Evolutionary conservation across 306 rosid species (phyloP).

Genomic region (Citrullus amarus): DNA sequence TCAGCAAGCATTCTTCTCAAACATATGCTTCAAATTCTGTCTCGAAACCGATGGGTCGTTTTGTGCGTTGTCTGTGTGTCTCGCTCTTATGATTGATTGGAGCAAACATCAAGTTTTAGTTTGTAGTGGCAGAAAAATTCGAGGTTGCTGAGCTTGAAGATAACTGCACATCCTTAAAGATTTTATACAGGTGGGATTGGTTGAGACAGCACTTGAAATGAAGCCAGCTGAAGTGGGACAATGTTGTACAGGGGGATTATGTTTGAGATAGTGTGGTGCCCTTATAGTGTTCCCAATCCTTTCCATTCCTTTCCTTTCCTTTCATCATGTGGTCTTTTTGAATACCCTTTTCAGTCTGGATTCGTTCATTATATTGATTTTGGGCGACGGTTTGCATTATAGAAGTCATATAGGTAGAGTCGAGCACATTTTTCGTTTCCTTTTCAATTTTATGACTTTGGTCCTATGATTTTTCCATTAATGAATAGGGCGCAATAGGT

Average conservation of each 20-base stretch:
- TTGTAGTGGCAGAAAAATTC: not conserved
- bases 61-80: slow-evolving; percentile 19
- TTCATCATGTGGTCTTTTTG: not conserved
- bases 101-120: slow-evolving; percentile 1
- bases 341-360: not conserved
- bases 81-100: not conserved
- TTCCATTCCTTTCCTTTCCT: not conserved
- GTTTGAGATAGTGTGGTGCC: slow-evolving; percentile 8
- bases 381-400: not conserved
- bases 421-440: not conserved
- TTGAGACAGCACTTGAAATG: slow-evolving; percentile 24
- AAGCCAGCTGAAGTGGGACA: slow-evolving; percentile 19
- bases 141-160: slow-evolving; percentile 22
- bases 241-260: slow-evolving; percentile 66
- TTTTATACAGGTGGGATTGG: slow-evolving; percentile 18
- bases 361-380: not conserved
- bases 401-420: not conserved
- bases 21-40: slow-evolving; percentile 19
- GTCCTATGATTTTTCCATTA: slow-evolving; percentile 5
- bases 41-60: slow-evolving; percentile 22
- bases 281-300: not conserved
- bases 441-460: slow-evolving; percentile 21
- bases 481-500: slow-evolving; percentile 19
- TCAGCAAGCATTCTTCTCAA: slow-evolving; percentile 7
- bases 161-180: slow-evolving; percentile 20